These are phyloP conservation scores for Wickerhamomyces silvicola DNA, from an alignment of 805 yeast species.

Conservation along the genomic window DNA sequence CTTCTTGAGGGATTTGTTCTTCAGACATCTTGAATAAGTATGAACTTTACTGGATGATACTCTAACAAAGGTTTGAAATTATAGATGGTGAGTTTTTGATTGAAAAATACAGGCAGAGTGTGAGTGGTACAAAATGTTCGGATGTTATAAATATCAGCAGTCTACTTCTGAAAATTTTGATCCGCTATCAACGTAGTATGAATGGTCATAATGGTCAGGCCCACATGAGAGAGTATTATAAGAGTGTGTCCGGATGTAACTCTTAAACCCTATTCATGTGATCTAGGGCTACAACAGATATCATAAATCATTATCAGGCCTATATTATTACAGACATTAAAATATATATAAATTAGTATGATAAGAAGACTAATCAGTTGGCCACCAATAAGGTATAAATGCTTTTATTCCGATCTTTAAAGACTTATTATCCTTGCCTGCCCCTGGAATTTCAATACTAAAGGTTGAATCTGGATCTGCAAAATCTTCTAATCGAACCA, in stretches of 20 bases:
- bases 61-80: slow-evolving; percentile 1
- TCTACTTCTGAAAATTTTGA: too few species aligned
- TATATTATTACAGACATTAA: too few species aligned
- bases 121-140: too few species aligned
- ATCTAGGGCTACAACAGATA: too few species aligned
- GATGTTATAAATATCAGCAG: too few species aligned
- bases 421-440: slow-evolving; percentile 14
- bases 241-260: too few species aligned
- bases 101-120: neutral
- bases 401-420: slow-evolving; percentile 42
- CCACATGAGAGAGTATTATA: too few species aligned
- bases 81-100: neutral
- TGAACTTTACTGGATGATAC: neutral
- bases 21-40: slow-evolving; percentile 79
- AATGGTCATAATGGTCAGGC: too few species aligned
- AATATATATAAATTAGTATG: too few species aligned
- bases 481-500: slow-evolving; percentile 44
- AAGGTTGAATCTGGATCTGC: slow-evolving; percentile 27
- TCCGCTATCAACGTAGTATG: too few species aligned
- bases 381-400: slow-evolving; percentile 74
- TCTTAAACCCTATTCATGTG: too few species aligned
- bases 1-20: slow-evolving; percentile 53
- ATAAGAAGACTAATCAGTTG: slow-evolving; percentile 20
- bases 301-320: too few species aligned
- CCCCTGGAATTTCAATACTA: slow-evolving; percentile 23